These are phyloP conservation scores for Pseudocercospora vitis DNA, from an alignment of 2,329 filamentous ascomycete species.

Conservation along the genomic window DNA sequence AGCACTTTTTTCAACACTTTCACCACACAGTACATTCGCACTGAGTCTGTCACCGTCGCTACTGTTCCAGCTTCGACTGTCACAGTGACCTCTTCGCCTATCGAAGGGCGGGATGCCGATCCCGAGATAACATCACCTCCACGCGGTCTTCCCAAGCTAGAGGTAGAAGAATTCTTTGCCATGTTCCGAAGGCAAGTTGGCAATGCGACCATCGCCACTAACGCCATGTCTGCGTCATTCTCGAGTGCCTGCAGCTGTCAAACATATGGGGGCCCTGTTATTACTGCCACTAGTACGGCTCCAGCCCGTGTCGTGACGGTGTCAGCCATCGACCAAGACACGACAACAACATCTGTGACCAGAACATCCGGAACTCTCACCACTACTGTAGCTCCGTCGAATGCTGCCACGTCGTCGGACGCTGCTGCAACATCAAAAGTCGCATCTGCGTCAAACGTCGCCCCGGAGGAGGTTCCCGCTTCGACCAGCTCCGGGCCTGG, in stretches of 20 bases:
- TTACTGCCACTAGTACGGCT: constrained; percentile 34
- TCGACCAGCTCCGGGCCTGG: constrained; percentile 10
- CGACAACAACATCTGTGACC: constrained; percentile 27
- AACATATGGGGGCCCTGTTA: constrained; percentile 27
- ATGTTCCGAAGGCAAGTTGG: constrained; percentile 25
- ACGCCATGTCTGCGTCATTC: constrained; percentile 30
- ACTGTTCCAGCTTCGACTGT: constrained; percentile 29
- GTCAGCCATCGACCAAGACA: constrained; percentile 24
- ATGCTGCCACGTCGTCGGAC: too few species aligned
- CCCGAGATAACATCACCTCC: constrained; percentile 22
- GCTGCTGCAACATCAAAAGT: too few species aligned
- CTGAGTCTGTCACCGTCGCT: constrained; percentile 20
- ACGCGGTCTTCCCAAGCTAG: constrained; percentile 12
- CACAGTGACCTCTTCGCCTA: constrained; percentile 30
- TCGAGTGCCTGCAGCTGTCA: constrained; percentile 39
- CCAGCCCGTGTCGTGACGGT: constrained; percentile 22
- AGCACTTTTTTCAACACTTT: constrained; percentile 24
- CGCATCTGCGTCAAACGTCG: background rate
- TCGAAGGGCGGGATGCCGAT: constrained; percentile 26
- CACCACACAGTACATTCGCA: constrained; percentile 27
- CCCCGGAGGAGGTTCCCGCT: background rate
- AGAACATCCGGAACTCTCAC: constrained; percentile 19
- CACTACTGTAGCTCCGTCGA: constrained; percentile 21
- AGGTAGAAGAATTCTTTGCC: constrained; percentile 18
- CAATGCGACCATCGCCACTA: constrained; percentile 18